Percentiles rank a stretch among this genome's conserved stretches.
phyloP scores from a whole-genome alignment of 208 protist genomes.

The Leishmania guyanensis region DNA sequence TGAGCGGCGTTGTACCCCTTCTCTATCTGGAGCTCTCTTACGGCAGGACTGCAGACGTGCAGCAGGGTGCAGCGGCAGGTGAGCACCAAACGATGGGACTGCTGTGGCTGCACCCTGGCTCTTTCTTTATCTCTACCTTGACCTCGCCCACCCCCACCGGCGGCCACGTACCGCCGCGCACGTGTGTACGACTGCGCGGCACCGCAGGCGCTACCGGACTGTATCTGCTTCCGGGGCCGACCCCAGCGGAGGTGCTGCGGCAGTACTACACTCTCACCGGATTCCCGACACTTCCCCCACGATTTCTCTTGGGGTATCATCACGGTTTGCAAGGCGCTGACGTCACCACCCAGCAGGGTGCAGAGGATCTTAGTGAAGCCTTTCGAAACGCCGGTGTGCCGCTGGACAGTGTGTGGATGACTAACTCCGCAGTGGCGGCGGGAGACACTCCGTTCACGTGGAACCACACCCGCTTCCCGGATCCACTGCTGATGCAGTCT shows the following conservation, averaged over 20 bases:
- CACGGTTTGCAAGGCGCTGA: conserved; percentile 52
- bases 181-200: conserved; percentile 32
- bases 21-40: conserved; percentile 26
- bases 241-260: conserved; percentile 72
- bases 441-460: conserved; percentile 50
- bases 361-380: conserved; percentile 24
- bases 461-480: conserved; percentile 82
- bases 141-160: not conserved
- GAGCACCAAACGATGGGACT: conserved; percentile 36
- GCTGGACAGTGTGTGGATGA: conserved; percentile 45
- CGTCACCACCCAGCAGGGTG: conserved; percentile 12
- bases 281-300: conserved; percentile 91
- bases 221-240: conserved; percentile 93
- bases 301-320: conserved; percentile 96
- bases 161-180: not conserved
- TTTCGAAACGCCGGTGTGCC: conserved; percentile 35
- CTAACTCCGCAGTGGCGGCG: conserved; percentile 19
- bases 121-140: conserved; percentile 27
- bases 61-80: not conserved
- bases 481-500: conserved; percentile 87
- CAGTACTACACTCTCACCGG: conserved; percentile 96
- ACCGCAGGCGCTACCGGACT: conserved; percentile 93
- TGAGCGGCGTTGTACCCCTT: conserved; percentile 25
- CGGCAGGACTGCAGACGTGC: not conserved
- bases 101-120: conserved; percentile 45